Evolutionary conservation across 164 flowering plant genomes (phyloP).

Genomic region (Santalum album): DNA sequence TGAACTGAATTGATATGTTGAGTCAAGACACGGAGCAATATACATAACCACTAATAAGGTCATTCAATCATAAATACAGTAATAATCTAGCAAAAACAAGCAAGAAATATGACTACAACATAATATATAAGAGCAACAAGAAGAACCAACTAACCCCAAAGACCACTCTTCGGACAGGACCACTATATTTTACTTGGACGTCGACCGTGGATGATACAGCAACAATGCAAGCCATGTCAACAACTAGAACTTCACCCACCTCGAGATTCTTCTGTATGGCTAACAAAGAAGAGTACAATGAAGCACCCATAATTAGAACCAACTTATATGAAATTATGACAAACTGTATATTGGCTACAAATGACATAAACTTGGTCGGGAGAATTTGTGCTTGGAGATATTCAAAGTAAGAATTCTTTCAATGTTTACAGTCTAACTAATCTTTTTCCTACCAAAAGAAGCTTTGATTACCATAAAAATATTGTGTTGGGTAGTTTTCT

Average conservation of each 20-base stretch:
- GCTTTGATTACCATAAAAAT: no score
- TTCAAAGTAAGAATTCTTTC: no score
- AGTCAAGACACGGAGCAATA: neutral
- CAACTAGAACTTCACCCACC: constrained; percentile 75
- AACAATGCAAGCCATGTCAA: constrained; percentile 74
- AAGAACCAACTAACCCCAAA: constrained; percentile 63
- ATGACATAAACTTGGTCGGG: no score
- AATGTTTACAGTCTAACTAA: no score
- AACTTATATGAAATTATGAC: neutral
- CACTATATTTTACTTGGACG: constrained; percentile 63
- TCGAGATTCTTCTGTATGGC: constrained; percentile 95
- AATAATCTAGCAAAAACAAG: neutral
- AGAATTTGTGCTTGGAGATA: no score
- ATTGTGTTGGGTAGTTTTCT: no score
- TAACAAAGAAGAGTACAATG: constrained; percentile 18
- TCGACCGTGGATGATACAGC: constrained; percentile 63
- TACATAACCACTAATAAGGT: no score
- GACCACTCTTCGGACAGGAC: constrained; percentile 67
- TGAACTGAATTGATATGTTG: neutral
- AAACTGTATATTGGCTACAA: neutral
- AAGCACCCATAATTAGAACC: neutral
- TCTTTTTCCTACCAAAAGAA: no score
- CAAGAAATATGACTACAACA: neutral
- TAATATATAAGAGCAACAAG: neutral
- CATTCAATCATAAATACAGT: neutral